A percentile compares a stretch with the other conserved stretches of the same genome.
Evolutionary conservation across 1,139 yeast genomes (phyloP).

Genomic region (Blastobotrys petasosporus): DNA sequence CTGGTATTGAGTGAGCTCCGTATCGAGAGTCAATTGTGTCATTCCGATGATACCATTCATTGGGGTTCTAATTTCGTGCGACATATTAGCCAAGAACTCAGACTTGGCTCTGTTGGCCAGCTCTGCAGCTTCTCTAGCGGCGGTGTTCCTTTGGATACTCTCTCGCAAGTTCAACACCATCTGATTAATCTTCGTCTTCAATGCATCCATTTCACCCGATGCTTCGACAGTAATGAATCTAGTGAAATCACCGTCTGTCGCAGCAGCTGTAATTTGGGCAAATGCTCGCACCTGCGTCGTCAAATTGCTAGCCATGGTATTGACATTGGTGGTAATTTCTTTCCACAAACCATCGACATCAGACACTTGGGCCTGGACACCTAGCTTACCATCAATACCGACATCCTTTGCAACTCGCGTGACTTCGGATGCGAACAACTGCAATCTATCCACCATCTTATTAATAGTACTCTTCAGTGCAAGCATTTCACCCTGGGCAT

Average conservation of each 20-base stretch:
- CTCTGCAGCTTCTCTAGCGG: constrained; percentile 92
- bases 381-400: constrained; percentile 87
- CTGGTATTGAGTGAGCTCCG: constrained; percentile 82
- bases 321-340: constrained; percentile 87
- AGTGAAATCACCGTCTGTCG: constrained; percentile 89
- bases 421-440: constrained; percentile 81
- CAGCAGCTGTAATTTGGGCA: constrained; percentile 90
- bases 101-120: constrained; percentile 86
- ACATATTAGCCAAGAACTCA: constrained; percentile 84
- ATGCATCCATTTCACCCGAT: constrained; percentile 88
- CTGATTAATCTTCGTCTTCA: constrained; percentile 83
- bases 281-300: constrained; percentile 91
- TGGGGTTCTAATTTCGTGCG: constrained; percentile 88
- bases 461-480: constrained; percentile 76
- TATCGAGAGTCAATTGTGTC: constrained; percentile 83
- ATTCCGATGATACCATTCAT: constrained; percentile 90
- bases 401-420: constrained; percentile 88
- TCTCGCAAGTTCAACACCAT: constrained; percentile 86
- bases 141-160: constrained; percentile 84
- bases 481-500: constrained; percentile 77
- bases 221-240: constrained; percentile 88
- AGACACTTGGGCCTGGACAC: constrained; percentile 84
- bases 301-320: constrained; percentile 86
- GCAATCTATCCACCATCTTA: constrained; percentile 88
- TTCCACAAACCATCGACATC: constrained; percentile 92